Percentiles rank a stretch among this genome's conserved stretches.
Conservation (phyloP, 2,329 filamentous ascomycete genomes). For the Penicillium sumatraense region DNA sequence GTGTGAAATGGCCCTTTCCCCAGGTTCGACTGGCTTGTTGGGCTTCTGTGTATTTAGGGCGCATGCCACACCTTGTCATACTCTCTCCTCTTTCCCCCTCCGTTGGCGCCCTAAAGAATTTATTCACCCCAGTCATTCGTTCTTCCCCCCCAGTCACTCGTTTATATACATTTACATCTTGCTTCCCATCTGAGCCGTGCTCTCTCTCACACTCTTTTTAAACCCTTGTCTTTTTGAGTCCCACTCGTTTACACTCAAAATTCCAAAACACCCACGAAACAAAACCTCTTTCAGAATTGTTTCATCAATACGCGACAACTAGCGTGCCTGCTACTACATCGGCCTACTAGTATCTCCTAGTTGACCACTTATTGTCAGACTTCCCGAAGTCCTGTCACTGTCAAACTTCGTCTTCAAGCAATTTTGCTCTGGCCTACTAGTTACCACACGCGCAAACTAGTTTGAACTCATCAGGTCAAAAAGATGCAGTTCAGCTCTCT, state of each 20-base stretch:
- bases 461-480: not conserved
- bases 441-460: not conserved
- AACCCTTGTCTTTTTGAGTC: constrained; percentile 21
- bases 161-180: constrained; percentile 18
- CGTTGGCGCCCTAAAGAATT: constrained; percentile 21
- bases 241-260: constrained; percentile 30
- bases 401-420: not conserved
- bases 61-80: constrained; percentile 26
- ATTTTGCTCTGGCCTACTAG: not conserved
- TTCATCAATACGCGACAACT: constrained; percentile 10
- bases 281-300: not conserved
- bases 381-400: constrained; percentile 8
- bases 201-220: constrained; percentile 24
- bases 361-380: constrained; percentile 4
- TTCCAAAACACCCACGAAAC: constrained; percentile 2
- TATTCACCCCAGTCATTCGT: constrained; percentile 17
- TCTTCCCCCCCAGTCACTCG: constrained; percentile 25
- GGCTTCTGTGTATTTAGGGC: constrained; percentile 21
- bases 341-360: not conserved
- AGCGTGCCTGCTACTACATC: constrained; percentile 4
- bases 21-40: constrained; percentile 13
- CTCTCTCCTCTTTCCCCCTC: constrained; percentile 14
- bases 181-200: constrained; percentile 29
- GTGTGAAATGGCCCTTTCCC: constrained; percentile 14
- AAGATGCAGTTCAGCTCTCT: constrained; percentile 43